phyloP scores from a whole-genome alignment of 768 basidiomycete species.

The Clathrus columnatus region DNA sequence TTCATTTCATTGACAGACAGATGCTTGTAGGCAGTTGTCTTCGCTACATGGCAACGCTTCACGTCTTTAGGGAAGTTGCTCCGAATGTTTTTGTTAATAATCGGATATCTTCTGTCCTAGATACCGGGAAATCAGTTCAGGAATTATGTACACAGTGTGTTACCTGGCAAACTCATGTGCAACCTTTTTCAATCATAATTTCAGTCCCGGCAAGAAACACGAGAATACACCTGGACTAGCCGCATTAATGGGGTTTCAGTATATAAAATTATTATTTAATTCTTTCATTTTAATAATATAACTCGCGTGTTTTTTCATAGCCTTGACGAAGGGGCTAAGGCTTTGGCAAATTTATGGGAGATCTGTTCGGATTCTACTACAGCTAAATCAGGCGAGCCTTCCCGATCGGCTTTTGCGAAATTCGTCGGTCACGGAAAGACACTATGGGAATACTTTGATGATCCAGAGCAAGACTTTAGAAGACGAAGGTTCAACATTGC shows the following conservation, averaged over 20 bases:
- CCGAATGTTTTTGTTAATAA: constrained; percentile 23
- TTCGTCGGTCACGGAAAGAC: constrained; percentile 13
- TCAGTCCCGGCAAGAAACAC: constrained; percentile 16
- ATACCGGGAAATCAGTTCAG: constrained; percentile 23
- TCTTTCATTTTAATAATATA: background rate
- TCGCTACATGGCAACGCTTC: constrained; percentile 21
- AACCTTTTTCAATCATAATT: background rate
- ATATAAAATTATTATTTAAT: background rate
- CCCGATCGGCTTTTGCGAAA: constrained; percentile 10
- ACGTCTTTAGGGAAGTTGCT: constrained; percentile 24
- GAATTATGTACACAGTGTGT: constrained; percentile 22
- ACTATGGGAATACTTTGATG: constrained; percentile 9
- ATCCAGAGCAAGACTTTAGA: constrained; percentile 7
- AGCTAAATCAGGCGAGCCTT: constrained; percentile 14
- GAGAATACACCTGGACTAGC: constrained; percentile 16
- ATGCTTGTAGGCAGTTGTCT: constrained; percentile 19
- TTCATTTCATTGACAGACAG: background rate
- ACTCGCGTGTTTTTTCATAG: constrained; percentile 5
- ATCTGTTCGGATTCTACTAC: constrained; percentile 16
- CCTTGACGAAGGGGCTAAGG: constrained; percentile 14
- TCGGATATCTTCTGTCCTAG: constrained; percentile 20
- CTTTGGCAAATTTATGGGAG: constrained; percentile 14
- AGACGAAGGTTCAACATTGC: constrained; percentile 13
- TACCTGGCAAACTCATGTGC: background rate
- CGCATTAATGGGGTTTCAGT: constrained; percentile 18